Evolutionary conservation across 1,139 yeast species (phyloP).

Genomic region (Pichia cactophila): DNA sequence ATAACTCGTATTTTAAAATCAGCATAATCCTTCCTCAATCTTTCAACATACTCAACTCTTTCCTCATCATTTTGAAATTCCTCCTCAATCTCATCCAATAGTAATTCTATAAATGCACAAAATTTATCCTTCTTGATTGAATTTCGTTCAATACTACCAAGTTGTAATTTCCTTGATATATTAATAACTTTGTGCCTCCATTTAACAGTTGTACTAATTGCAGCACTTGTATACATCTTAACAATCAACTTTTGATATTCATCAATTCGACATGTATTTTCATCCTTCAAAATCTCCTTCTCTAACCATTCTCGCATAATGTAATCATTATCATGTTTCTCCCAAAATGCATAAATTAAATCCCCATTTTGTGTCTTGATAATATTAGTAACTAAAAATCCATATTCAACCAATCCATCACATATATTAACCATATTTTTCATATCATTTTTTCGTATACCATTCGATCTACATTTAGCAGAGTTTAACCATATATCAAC

Average conservation of each 20-base stretch:
- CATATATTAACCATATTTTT: slow-evolving; percentile 18
- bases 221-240: slow-evolving; percentile 10
- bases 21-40: background rate
- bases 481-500: slow-evolving; percentile 18
- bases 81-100: slow-evolving; percentile 14
- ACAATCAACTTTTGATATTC: slow-evolving; percentile 13
- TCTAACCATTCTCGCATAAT: slow-evolving; percentile 14
- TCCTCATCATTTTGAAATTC: slow-evolving; percentile 4
- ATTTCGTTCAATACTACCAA: slow-evolving; percentile 3
- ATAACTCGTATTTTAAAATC: background rate
- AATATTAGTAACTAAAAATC: slow-evolving; percentile 12
- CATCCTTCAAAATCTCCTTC: background rate
- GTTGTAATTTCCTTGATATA: slow-evolving; percentile 12
- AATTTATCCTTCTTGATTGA: slow-evolving; percentile 12
- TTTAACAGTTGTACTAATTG: slow-evolving; percentile 8
- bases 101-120: slow-evolving; percentile 12
- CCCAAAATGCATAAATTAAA: slow-evolving; percentile 24
- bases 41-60: slow-evolving; percentile 4
- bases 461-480: slow-evolving; percentile 5
- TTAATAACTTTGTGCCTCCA: slow-evolving; percentile 6
- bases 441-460: slow-evolving; percentile 13
- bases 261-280: slow-evolving; percentile 1
- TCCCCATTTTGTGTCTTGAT: slow-evolving; percentile 6
- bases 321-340: slow-evolving; percentile 14
- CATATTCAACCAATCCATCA: slow-evolving; percentile 13